A percentile compares a stretch with the other conserved stretches of the same genome.
Conservation (phyloP, 768 basidiomycete genomes). For the Kockovaella imperatae region DNA sequence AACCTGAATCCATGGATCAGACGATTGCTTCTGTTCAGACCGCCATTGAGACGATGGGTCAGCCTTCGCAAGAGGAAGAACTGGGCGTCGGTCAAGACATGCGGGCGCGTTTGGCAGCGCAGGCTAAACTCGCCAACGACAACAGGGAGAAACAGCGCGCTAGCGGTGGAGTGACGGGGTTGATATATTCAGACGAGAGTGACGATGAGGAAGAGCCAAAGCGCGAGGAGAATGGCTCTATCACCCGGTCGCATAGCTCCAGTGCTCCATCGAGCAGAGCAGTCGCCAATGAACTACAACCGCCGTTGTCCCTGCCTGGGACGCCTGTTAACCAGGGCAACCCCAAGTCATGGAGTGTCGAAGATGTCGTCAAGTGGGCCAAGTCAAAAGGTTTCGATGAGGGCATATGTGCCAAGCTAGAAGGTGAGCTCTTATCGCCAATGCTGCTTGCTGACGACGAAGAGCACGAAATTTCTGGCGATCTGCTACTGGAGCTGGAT, state of each 20-base stretch:
- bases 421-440: slow-evolving; percentile 53
- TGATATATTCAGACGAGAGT: slow-evolving; percentile 50
- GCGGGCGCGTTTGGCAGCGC: slow-evolving; percentile 45
- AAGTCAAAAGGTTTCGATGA: slow-evolving; percentile 75
- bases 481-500: slow-evolving; percentile 90
- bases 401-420: slow-evolving; percentile 74
- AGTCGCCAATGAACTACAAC: slow-evolving; percentile 6
- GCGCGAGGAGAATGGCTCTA: not conserved
- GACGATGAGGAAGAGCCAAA: slow-evolving; percentile 45
- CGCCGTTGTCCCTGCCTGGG: slow-evolving; percentile 17
- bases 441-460: slow-evolving; percentile 14
- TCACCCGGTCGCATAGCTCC: not conserved
- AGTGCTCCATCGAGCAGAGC: not conserved
- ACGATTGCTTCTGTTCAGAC: slow-evolving; percentile 85
- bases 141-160: slow-evolving; percentile 27
- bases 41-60: slow-evolving; percentile 76
- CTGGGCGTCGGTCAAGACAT: slow-evolving; percentile 31
- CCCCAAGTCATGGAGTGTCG: slow-evolving; percentile 61
- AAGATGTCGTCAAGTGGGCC: slow-evolving; percentile 85
- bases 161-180: slow-evolving; percentile 30
- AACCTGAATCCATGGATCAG: slow-evolving; percentile 59
- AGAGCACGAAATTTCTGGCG: slow-evolving; percentile 99
- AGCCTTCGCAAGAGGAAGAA: slow-evolving; percentile 48
- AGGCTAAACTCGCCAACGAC: slow-evolving; percentile 44
- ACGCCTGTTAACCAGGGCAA: slow-evolving; percentile 8